Conservation (phyloP, 2,329 filamentous ascomycete species). For the Aureobasidium musti region DNA sequence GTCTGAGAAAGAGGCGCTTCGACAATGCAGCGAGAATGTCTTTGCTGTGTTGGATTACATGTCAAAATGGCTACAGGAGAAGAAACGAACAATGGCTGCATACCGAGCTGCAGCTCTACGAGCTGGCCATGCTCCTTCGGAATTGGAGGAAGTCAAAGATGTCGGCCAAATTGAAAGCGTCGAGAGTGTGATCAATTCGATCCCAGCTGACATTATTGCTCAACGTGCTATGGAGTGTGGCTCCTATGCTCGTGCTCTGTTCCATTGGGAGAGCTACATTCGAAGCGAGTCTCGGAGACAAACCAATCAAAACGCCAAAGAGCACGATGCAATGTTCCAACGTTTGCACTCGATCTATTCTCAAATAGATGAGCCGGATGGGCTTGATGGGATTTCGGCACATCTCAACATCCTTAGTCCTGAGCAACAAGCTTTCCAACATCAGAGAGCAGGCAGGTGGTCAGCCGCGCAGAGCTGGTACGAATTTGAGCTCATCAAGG, state of each 20-base stretch:
- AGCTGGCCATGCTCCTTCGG: conserved; percentile 47
- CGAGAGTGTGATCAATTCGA: conserved; percentile 68
- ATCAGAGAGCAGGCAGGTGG: conserved; percentile 92
- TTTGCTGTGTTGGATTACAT: conserved; percentile 91
- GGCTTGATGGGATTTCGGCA: conserved; percentile 89
- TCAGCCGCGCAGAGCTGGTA: conserved; percentile 97
- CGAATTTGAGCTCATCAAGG: conserved; percentile 70
- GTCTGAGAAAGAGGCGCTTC: conserved; percentile 69
- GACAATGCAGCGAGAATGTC: conserved; percentile 87
- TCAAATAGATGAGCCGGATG: conserved; percentile 96
- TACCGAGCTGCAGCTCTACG: conserved; percentile 47
- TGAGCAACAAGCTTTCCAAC: conserved; percentile 88
- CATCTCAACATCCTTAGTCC: conserved; percentile 85
- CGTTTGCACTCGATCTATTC: conserved; percentile 91
- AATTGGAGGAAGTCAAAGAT: conserved; percentile 55
- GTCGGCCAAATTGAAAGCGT: conserved; percentile 64
- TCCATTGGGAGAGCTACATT: conserved; percentile 92
- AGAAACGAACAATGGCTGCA: conserved; percentile 56
- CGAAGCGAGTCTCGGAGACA: conserved; percentile 51
- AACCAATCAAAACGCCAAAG: conserved; percentile 53
- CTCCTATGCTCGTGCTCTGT: conserved; percentile 87
- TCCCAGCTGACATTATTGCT: conserved; percentile 73
- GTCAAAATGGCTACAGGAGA: conserved; percentile 84
- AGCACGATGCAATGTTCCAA: conserved; percentile 62
- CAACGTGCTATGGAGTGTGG: conserved; percentile 88